These are phyloP conservation scores for Chaetothyriales sp. DNA, from an alignment of 2,329 filamentous ascomycete genomes.

Conservation along the genomic window DNA sequence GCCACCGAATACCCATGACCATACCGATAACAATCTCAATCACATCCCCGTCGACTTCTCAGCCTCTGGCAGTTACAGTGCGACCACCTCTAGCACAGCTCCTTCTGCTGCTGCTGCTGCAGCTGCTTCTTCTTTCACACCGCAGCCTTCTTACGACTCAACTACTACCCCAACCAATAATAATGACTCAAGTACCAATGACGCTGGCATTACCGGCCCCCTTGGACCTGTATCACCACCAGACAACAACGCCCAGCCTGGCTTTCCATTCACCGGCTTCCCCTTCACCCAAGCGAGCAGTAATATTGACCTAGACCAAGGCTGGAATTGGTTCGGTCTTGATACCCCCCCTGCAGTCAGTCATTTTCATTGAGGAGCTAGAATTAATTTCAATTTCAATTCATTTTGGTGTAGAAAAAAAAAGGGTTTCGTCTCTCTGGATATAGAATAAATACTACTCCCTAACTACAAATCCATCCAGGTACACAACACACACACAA, in stretches of 20 bases:
- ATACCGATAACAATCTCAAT: not conserved
- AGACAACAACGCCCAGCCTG: not conserved
- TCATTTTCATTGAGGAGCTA: too few species aligned
- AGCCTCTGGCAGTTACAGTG: slow-evolving; percentile 5
- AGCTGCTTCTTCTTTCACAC: too few species aligned
- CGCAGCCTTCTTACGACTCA: slow-evolving; percentile 1
- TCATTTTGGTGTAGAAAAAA: too few species aligned
- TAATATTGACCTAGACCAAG: slow-evolving; percentile 25
- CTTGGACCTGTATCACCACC: not conserved
- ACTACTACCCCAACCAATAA: not conserved
- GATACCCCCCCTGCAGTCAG: slow-evolving; percentile 7
- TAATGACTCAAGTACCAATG: slow-evolving; percentile 1
- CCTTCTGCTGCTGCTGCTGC: too few species aligned
- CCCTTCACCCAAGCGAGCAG: slow-evolving; percentile 6
- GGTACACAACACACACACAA: too few species aligned
- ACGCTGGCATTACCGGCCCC: not conserved
- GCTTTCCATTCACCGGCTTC: slow-evolving; percentile 8
- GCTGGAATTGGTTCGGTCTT: slow-evolving; percentile 26
- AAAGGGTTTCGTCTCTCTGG: too few species aligned
- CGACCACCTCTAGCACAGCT: slow-evolving; percentile 5
- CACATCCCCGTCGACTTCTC: slow-evolving; percentile 7
- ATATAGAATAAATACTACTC: too few species aligned
- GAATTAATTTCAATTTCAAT: not conserved
- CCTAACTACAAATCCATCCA: too few species aligned
- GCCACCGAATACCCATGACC: slow-evolving; percentile 4